Percentiles rank a stretch among this genome's conserved stretches.
phyloP scores from a whole-genome alignment of 2,329 filamentous ascomycete genomes.

The Fusarium begoniae region DNA sequence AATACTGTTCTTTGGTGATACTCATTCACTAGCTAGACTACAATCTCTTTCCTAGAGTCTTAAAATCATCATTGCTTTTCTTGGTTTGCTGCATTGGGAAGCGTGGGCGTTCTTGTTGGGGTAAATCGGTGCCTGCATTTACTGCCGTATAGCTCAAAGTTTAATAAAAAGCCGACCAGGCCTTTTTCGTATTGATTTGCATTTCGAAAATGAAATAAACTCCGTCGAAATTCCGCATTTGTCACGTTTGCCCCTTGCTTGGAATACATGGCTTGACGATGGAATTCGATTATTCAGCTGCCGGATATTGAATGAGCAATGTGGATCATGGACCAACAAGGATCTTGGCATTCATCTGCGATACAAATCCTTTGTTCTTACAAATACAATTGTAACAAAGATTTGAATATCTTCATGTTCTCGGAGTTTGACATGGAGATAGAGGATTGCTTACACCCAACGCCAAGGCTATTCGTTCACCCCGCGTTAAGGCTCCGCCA shows the following conservation, averaged over 20 bases:
- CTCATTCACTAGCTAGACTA: neutral
- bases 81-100: constrained; percentile 28
- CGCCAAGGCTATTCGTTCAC: neutral
- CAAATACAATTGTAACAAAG: neutral
- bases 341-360: neutral
- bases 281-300: neutral
- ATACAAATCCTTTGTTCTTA: neutral
- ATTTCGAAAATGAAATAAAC: constrained; percentile 4
- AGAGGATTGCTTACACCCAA: neutral
- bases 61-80: neutral
- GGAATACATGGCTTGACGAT: neutral
- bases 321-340: neutral
- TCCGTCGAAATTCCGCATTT: neutral
- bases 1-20: neutral
- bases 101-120: constrained; percentile 31
- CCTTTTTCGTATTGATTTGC: neutral
- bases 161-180: constrained; percentile 11
- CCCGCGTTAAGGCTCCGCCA: neutral
- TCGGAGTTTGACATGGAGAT: constrained; percentile 27
- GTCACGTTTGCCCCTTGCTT: neutral
- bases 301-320: neutral
- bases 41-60: neutral
- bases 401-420: neutral
- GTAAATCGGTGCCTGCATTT: constrained; percentile 13
- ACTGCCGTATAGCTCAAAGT: constrained; percentile 14